These are phyloP conservation scores for Rhizopogon sp. DNA, from an alignment of 768 basidiomycete species.

Conservation along the genomic window DNA sequence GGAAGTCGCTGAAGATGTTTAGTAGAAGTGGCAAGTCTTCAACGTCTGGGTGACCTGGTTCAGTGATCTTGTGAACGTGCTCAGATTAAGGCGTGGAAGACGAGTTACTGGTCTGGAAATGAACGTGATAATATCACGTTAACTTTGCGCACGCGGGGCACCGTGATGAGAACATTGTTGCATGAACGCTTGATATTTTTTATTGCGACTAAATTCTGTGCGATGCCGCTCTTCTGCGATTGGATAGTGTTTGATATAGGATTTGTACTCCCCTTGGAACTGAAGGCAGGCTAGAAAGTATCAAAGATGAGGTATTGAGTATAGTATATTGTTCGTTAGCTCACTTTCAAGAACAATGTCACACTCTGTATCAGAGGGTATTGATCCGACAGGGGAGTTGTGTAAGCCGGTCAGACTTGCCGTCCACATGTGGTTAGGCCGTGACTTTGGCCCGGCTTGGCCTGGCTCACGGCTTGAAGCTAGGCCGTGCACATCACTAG, in stretches of 20 bases:
- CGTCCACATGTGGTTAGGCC: too few relatives aligned
- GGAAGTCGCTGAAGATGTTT: conserved; percentile 59
- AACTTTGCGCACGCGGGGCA: conserved; percentile 64
- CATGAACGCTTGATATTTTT: conserved; percentile 62
- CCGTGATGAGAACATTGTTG: conserved; percentile 55
- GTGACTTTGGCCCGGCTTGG: too few relatives aligned
- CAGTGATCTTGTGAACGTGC: conserved; percentile 61
- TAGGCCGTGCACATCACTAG: too few relatives aligned
- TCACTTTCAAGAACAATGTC: conserved; percentile 77
- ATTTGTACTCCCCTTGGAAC: conserved; percentile 67
- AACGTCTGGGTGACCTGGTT: conserved; percentile 71
- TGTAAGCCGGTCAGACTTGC: too few relatives aligned
- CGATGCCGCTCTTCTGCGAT: conserved; percentile 80
- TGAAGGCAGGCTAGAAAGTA: conserved; percentile 24
- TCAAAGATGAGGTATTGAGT: conserved; percentile 11
- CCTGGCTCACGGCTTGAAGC: too few relatives aligned
- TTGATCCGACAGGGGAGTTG: conserved; percentile 73
- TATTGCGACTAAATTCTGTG: conserved; percentile 66
- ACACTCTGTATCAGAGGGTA: conserved; percentile 80
- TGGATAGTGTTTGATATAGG: conserved; percentile 86
- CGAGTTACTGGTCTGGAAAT: conserved; percentile 84
- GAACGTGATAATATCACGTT: conserved; percentile 78
- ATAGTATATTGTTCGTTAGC: conserved; percentile 15
- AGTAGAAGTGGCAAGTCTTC: conserved; percentile 73
- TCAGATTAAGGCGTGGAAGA: conserved; percentile 71